Conservation (phyloP, 768 basidiomycete genomes). For the Tylopilus subfusipes region DNA sequence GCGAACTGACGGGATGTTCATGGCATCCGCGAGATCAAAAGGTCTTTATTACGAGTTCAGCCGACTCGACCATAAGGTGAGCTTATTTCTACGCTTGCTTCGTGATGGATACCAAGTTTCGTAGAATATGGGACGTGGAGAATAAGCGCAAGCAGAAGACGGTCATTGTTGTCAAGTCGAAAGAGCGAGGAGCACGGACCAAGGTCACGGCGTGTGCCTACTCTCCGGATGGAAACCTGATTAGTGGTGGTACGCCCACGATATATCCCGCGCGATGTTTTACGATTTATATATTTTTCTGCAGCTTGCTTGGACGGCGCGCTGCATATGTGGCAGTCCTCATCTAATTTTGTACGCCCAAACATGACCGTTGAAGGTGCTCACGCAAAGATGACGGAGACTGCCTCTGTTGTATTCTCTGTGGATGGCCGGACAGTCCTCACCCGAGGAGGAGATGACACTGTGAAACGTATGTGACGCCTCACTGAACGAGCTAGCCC, state of each 20-base stretch:
- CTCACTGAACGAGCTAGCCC: neutral
- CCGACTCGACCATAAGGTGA: constrained; percentile 92
- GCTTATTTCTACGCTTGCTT: constrained; percentile 11
- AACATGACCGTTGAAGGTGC: constrained; percentile 83
- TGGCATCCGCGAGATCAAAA: constrained; percentile 91
- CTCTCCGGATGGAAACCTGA: constrained; percentile 83
- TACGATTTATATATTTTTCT: constrained; percentile 1
- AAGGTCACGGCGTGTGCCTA: constrained; percentile 86
- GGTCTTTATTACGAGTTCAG: constrained; percentile 88
- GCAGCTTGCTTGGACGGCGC: constrained; percentile 89
- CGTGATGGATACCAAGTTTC: constrained; percentile 2
- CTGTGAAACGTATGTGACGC: constrained; percentile 81
- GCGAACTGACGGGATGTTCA: constrained; percentile 81
- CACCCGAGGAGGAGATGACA: constrained; percentile 92
- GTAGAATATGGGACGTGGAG: constrained; percentile 91
- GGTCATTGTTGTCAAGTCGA: constrained; percentile 95
- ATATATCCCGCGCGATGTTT: constrained; percentile 1
- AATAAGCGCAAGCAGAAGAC: constrained; percentile 92
- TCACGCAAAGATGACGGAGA: constrained; percentile 82
- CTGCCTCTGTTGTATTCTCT: constrained; percentile 83
- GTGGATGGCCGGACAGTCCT: constrained; percentile 82
- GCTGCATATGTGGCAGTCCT: constrained; percentile 89
- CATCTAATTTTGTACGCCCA: constrained; percentile 90
- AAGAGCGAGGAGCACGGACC: constrained; percentile 90
- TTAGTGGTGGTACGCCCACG: constrained; percentile 72